These are phyloP conservation scores for Psilocybe sp. DNA, from an alignment of 768 basidiomycete genomes.

Conservation along the genomic window DNA sequence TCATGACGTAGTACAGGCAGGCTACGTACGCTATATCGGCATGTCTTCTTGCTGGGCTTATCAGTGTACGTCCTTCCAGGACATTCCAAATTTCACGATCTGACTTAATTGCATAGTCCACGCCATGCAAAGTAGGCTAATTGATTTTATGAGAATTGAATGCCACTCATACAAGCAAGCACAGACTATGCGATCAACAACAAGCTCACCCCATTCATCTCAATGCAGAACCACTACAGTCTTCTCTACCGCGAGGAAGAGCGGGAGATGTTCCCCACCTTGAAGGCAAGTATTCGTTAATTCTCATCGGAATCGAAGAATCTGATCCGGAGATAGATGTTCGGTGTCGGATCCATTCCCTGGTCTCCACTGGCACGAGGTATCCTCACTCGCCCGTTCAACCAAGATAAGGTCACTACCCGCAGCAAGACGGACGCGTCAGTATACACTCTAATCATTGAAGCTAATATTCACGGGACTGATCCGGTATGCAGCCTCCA, in stretches of 20 bases:
- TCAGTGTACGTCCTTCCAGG: slow-evolving; percentile 39
- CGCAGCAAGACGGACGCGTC: slow-evolving; percentile 9
- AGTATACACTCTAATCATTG: not conserved
- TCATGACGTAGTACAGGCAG: slow-evolving; percentile 65
- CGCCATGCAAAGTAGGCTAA: slow-evolving; percentile 48
- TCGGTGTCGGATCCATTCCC: slow-evolving; percentile 51
- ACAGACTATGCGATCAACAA: slow-evolving; percentile 55
- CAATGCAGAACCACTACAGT: slow-evolving; percentile 63
- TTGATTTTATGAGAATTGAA: not conserved
- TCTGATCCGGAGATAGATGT: slow-evolving; percentile 24
- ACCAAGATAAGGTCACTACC: slow-evolving; percentile 27
- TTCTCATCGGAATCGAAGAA: not conserved
- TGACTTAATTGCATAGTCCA: not conserved
- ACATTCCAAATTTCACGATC: not conserved
- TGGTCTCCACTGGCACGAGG: slow-evolving; percentile 58
- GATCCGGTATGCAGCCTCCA: no score
- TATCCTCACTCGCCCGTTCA: slow-evolving; percentile 37
- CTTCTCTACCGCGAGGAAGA: slow-evolving; percentile 62
- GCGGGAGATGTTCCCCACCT: slow-evolving; percentile 54
- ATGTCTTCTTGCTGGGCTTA: slow-evolving; percentile 56
- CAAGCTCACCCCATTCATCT: slow-evolving; percentile 53
- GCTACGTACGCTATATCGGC: slow-evolving; percentile 59
- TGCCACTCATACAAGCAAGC: no score
- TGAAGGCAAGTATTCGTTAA: slow-evolving; percentile 32
- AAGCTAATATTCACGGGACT: no score